Evolutionary conservation across 768 basidiomycete genomes (phyloP).

Genomic region (Pleurotus sapidus): DNA sequence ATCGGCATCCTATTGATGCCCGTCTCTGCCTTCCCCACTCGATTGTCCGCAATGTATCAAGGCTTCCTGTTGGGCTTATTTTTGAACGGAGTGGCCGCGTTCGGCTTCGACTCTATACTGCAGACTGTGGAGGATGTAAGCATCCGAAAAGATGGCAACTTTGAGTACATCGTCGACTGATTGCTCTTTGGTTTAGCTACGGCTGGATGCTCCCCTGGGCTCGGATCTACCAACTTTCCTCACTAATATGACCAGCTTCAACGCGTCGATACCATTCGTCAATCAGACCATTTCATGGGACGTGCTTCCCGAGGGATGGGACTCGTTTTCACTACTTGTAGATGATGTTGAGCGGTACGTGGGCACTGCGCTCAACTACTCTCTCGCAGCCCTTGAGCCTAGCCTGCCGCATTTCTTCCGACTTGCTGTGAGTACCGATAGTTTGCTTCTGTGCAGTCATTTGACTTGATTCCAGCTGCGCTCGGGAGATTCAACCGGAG

Average conservation of each 20-base stretch:
- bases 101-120: conserved; percentile 76
- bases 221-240: conserved; percentile 67
- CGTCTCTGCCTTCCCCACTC: conserved; percentile 78
- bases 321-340: conserved; percentile 76
- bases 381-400: conserved; percentile 57
- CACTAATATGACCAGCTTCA: conserved; percentile 72
- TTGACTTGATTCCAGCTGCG: conserved; percentile 31
- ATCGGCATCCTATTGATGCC: conserved; percentile 73
- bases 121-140: conserved; percentile 71
- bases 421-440: conserved; percentile 58
- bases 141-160: conserved; percentile 5
- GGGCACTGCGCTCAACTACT: conserved; percentile 70
- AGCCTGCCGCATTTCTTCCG: conserved; percentile 75
- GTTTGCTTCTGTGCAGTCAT: conserved; percentile 37
- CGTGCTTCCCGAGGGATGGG: conserved; percentile 53
- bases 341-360: conserved; percentile 82
- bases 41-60: conserved; percentile 76
- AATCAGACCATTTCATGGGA: conserved; percentile 62
- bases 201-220: conserved; percentile 67
- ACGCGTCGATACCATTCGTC: conserved; percentile 46
- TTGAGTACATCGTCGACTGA: conserved; percentile 1
- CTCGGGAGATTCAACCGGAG: conserved; percentile 35
- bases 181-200: conserved; percentile 44
- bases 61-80: conserved; percentile 83
- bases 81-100: conserved; percentile 75